Conservation (phyloP, 495 filamentous ascomycete species). For the Tuber brumale region DNA sequence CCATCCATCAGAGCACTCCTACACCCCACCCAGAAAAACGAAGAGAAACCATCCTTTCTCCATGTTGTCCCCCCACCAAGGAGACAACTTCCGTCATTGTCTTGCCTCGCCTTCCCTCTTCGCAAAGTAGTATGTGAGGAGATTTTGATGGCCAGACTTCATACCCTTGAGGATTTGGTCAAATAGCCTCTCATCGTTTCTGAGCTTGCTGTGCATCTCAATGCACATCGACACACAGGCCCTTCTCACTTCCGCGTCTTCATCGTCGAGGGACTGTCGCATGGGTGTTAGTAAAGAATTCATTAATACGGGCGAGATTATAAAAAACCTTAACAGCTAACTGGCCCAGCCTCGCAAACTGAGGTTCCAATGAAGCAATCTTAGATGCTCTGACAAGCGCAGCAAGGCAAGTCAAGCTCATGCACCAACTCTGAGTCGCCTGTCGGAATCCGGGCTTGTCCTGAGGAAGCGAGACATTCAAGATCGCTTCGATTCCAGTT, state of each 20-base stretch:
- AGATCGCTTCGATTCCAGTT: conserved; percentile 50
- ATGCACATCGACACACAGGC: conserved; percentile 72
- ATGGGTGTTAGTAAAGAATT: conserved; percentile 50
- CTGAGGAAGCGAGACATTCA: conserved; percentile 47
- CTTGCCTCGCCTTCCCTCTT: conserved; percentile 46
- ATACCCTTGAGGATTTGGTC: conserved; percentile 59
- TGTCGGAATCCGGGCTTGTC: conserved; percentile 33
- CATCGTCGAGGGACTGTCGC: conserved; percentile 55
- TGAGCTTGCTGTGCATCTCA: conserved; percentile 61
- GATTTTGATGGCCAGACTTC: conserved; percentile 61
- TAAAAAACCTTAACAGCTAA: conserved; percentile 39
- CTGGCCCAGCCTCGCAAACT: conserved; percentile 29
- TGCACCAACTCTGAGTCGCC: conserved; percentile 43
- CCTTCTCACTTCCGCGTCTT: conserved; percentile 71
- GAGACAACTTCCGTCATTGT: conserved; percentile 23
- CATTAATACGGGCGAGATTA: conserved; percentile 2
- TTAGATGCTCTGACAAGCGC: conserved; percentile 34
- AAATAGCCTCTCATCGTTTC: conserved; percentile 53
- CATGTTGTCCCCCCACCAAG: neutral
- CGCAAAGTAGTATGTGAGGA: conserved; percentile 79
- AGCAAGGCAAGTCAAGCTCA: conserved; percentile 36
- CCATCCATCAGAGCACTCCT: neutral
- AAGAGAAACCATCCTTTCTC: conserved; percentile 4
- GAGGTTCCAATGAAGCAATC: conserved; percentile 27
- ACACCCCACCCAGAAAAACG: neutral